Percentiles rank a stretch among this genome's conserved stretches.
Conservation (phyloP, 768 basidiomycete genomes). For the Hysterangium stoloniferum region DNA sequence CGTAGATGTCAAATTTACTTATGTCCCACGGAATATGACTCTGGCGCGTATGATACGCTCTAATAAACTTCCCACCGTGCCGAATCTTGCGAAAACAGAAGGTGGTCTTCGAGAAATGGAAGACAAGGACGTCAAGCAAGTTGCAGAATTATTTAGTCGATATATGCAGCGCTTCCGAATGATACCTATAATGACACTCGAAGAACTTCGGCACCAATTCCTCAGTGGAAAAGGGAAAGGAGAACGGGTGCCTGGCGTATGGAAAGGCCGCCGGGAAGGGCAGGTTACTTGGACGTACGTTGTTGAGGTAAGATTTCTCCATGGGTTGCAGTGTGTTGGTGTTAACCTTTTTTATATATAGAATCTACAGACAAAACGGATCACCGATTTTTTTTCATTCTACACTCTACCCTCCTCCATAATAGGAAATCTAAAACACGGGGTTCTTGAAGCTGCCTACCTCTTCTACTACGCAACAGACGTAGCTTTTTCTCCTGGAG, state of each 20-base stretch:
- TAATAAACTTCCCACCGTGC: constrained; percentile 54
- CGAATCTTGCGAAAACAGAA: constrained; percentile 28
- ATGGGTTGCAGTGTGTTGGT: constrained; percentile 2
- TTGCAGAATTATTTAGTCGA: constrained; percentile 59
- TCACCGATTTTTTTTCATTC: constrained; percentile 97
- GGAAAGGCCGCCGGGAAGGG: constrained; percentile 45
- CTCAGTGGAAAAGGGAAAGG: constrained; percentile 73
- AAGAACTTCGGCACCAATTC: constrained; percentile 83
- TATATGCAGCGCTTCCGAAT: constrained; percentile 88
- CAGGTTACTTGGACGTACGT: constrained; percentile 98
- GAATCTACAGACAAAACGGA: constrained; percentile 73
- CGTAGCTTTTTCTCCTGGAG: constrained; percentile 51
- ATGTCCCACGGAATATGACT: constrained; percentile 79
- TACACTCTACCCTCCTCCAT: constrained; percentile 94
- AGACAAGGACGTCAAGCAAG: constrained; percentile 62
- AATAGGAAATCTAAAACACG: constrained; percentile 66
- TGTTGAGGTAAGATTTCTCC: constrained; percentile 58
- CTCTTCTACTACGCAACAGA: constrained; percentile 92
- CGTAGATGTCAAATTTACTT: constrained; percentile 83
- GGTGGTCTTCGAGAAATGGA: constrained; percentile 82
- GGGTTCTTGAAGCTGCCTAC: constrained; percentile 84
- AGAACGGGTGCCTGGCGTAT: constrained; percentile 34
- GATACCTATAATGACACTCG: constrained; percentile 61
- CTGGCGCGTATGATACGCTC: constrained; percentile 82
- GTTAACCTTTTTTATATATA: constrained; percentile 25